Evolutionary conservation across 1,139 yeast genomes (phyloP), one percentile per base, ranked within the genome.

Genomic region (Protomyces pachydermus): DNA sequence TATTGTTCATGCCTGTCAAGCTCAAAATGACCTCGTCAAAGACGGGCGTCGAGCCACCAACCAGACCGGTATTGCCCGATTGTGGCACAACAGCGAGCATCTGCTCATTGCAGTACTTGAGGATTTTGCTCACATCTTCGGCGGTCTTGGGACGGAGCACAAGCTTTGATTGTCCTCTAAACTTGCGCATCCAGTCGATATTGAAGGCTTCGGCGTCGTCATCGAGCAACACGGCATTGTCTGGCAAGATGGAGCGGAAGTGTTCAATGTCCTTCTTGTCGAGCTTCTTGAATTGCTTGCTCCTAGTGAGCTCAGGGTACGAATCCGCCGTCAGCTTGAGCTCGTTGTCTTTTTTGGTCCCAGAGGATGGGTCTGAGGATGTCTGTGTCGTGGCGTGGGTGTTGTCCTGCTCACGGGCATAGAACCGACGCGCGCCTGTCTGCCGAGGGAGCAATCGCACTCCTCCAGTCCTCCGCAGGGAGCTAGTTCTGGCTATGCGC

Each of bases 161-260:
- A 58, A 93, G 76, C 71, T 82, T 80, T 0, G 97, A 86, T 73
- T 88, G 90, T 20, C 98, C 98, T 67, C 84, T 81, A 76, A 91
- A 93, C 76, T 93, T 93, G 74, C 91, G 82, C 97, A 91, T 93
- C 95, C 96, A 90, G 75, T 93, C 98, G 74, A 88, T 95, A 72
- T 93, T 93, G 79, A 78, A 90, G 67, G 82, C 83, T 42, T 82
- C 81, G 60, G 91, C 78, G 71, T 88, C 96, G 60, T 84, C 85
- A 69, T 72, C 81, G 64, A 78, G 75, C 66, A 82, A 79, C 67
- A 76, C 82, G 58, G 76, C 80, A 71, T 76, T 78, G n/a, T 64
- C 60, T 1, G 79, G 77, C 67, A 91, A 76, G 37, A 91, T 77
- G 0, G 82, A 73, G 69, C 79, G 78, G 78, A 93, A 93, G 70